Base-by-base conservation (phyloP, 75 land plant genomes). In the Cryptomeria japonica region DNA sequence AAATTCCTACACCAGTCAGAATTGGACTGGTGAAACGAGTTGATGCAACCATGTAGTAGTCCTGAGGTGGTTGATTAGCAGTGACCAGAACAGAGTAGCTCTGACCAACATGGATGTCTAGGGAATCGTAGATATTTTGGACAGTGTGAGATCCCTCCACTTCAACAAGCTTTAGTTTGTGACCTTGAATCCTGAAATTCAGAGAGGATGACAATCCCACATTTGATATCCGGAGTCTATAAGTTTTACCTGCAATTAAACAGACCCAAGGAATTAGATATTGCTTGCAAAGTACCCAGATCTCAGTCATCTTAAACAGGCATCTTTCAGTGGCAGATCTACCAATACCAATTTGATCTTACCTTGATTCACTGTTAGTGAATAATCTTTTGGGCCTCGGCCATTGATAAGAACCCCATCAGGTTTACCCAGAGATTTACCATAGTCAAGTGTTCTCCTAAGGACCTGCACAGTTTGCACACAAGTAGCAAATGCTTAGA, bases 101-200 rank as follows among this genome's bases (percentile, higher is more conserved):
- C 85, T 96, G 97, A 4, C 96, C 97, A 64, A 94, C 91, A 86
- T 96, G 97, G 58, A 94, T 79, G 82, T 96, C 97, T 15, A 96
- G 88, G 42, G 92, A 90, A 53, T 90, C 90, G 83, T 92, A 95
- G 22, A 85, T 39, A 46, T 88, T 90, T 84, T 96, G 95, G 14
- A 89, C 87, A 13, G 93, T 92, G 89, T 96, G 94, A n/a, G 96
- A 92, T 5, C 97, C 97, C 83, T 95, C 97, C 14, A 92, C 86
- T 86, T 96, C 97, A 53, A 96, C 97, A 56, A 96, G 84, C 89
- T 85, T 87, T 87, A 96, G 61, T 37, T 46, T 51, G 91, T 96
- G 97, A 39, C 91, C 92, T 80, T 93, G 92, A 56, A 95, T 93
- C 64, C 97, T 85, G 87, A 96, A 93, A 51, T 51, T 51, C 55